These are phyloP conservation scores for Aspergillus sp. DNA, from an alignment of 2,329 filamentous ascomycete genomes.

Conservation along the genomic window DNA sequence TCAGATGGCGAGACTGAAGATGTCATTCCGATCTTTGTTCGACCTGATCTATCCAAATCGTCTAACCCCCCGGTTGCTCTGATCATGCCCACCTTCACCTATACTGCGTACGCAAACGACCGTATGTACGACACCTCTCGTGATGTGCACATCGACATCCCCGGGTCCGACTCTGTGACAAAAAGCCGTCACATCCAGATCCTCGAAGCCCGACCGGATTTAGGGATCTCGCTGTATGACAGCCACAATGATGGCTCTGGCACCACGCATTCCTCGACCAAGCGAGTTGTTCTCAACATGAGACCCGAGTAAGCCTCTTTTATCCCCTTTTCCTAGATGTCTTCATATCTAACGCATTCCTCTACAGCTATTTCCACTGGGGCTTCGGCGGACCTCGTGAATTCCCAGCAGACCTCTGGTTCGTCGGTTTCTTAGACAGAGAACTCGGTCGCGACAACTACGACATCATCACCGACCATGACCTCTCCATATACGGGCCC, in stretches of 20 bases:
- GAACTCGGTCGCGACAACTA: conserved; percentile 32
- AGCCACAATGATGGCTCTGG: conserved; percentile 39
- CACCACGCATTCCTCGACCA: conserved; percentile 29
- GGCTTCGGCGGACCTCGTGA: conserved; percentile 36
- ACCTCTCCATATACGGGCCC: conserved; percentile 29
- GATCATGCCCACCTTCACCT: conserved; percentile 39
- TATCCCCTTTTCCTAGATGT: not conserved
- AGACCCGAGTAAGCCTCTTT: conserved; percentile 24
- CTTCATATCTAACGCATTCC: not conserved
- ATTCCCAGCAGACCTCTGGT: conserved; percentile 36
- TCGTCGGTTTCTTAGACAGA: conserved; percentile 31
- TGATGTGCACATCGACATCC: conserved; percentile 22
- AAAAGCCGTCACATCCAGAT: conserved; percentile 13
- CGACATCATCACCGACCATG: conserved; percentile 40
- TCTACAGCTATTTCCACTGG: conserved; percentile 34
- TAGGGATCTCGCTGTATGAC: conserved; percentile 42
- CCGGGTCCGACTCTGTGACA: conserved; percentile 12
- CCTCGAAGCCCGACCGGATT: conserved; percentile 32
- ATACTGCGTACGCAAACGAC: conserved; percentile 42
- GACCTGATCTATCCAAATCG: conserved; percentile 18
- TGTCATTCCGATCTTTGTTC: conserved; percentile 35
- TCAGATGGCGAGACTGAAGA: conserved; percentile 22
- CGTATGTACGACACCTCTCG: conserved; percentile 34
- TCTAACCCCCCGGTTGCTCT: conserved; percentile 24
- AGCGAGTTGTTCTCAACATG: conserved; percentile 39